Conservation (phyloP, 2,329 filamentous ascomycete species). For the Fusarium vanettenii region DNA sequence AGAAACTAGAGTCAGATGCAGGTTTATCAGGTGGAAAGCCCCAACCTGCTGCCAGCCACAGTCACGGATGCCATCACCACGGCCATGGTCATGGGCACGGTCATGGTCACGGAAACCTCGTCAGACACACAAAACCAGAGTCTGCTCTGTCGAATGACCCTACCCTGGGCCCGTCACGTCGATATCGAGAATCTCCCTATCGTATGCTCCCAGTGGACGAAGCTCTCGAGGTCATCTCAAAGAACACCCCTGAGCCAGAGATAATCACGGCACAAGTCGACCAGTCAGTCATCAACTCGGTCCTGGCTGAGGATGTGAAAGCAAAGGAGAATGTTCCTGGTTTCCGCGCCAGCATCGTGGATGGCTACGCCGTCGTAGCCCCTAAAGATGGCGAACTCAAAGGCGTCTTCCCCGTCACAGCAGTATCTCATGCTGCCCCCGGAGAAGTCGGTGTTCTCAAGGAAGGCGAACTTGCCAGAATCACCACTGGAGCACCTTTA, state of each 20-base stretch:
- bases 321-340: slow-evolving; percentile 89
- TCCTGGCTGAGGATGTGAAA: slow-evolving; percentile 85
- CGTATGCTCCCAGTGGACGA: slow-evolving; percentile 90
- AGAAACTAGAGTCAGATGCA: slow-evolving; percentile 86
- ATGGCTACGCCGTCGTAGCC: slow-evolving; percentile 90
- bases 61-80: slow-evolving; percentile 68
- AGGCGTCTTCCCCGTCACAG: slow-evolving; percentile 86
- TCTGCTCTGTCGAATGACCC: slow-evolving; percentile 70
- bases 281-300: slow-evolving; percentile 75
- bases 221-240: slow-evolving; percentile 77
- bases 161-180: slow-evolving; percentile 70
- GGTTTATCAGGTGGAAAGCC: slow-evolving; percentile 62
- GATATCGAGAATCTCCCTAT: slow-evolving; percentile 89
- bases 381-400: slow-evolving; percentile 72
- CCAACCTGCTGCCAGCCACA: slow-evolving; percentile 48
- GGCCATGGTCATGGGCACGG: slow-evolving; percentile 66
- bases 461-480: slow-evolving; percentile 83
- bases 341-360: slow-evolving; percentile 95
- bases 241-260: slow-evolving; percentile 75
- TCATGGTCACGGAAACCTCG: slow-evolving; percentile 73
- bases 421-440: slow-evolving; percentile 86
- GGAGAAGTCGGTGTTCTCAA: slow-evolving; percentile 73
- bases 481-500: slow-evolving; percentile 93
- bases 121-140: slow-evolving; percentile 78
- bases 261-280: slow-evolving; percentile 71